These are phyloP conservation scores for Hawksworthiomyces lignivorus DNA, from an alignment of 2,329 filamentous ascomycete genomes.

Conservation along the genomic window DNA sequence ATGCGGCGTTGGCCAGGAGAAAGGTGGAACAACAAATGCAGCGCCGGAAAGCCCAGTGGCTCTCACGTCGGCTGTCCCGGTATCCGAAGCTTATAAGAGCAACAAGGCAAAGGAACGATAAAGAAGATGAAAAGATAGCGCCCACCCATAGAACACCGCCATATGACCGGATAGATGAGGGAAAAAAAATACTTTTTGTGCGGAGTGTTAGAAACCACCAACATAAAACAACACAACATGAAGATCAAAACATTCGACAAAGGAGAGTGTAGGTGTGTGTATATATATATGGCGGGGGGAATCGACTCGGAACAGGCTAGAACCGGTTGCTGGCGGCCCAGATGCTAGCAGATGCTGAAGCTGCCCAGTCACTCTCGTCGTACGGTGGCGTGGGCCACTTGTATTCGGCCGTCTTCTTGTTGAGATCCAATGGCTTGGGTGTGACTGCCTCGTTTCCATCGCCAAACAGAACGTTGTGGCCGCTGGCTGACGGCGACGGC, in stretches of 20 bases:
- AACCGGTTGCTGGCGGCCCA: slow-evolving; percentile 63
- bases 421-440: slow-evolving; percentile 64
- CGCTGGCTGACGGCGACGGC: slow-evolving; percentile 71
- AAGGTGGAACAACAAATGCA: no score
- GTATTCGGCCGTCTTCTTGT: slow-evolving; percentile 46
- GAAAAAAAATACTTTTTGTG: slow-evolving; percentile 8
- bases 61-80: no score
- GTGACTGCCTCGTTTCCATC: slow-evolving; percentile 54
- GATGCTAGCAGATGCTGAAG: slow-evolving; percentile 73
- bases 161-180: slow-evolving; percentile 3
- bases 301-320: slow-evolving; percentile 30
- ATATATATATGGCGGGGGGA: neutral
- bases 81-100: no score
- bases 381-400: slow-evolving; percentile 97
- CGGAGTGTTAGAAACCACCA: slow-evolving; percentile 3
- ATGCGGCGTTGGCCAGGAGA: neutral
- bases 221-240: slow-evolving; percentile 5
- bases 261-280: neutral
- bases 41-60: no score
- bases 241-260: slow-evolving; percentile 2
- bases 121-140: neutral
- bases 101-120: neutral
- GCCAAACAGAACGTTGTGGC: slow-evolving; percentile 68
- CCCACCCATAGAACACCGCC: slow-evolving; percentile 3
- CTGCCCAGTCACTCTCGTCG: slow-evolving; percentile 87